These are phyloP conservation scores for Boletus barrowsii DNA, from an alignment of 768 basidiomycete species.

Conservation along the genomic window DNA sequence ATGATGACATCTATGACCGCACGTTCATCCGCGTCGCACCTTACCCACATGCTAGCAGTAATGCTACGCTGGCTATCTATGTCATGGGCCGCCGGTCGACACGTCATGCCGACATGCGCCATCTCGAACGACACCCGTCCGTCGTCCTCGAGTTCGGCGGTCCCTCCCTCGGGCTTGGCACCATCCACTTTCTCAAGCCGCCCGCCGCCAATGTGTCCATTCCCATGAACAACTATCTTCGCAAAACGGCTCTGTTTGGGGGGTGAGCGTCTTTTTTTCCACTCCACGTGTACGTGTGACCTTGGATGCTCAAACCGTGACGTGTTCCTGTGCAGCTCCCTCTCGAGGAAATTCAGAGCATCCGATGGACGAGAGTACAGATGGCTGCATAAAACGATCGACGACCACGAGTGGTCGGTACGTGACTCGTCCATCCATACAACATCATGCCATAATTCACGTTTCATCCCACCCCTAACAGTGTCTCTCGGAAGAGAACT, in stretches of 20 bases:
- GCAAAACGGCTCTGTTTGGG: conserved; percentile 61
- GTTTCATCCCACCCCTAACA: conserved; percentile 19
- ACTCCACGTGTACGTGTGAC: neutral
- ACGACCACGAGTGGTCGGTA: conserved; percentile 75
- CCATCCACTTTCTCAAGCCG: conserved; percentile 48
- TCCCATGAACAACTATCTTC: conserved; percentile 63
- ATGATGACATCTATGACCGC: conserved; percentile 77
- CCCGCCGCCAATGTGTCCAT: conserved; percentile 39
- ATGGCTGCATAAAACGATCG: conserved; percentile 56
- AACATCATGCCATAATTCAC: conserved; percentile 3
- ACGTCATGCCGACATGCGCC: conserved; percentile 52
- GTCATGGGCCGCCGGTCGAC: conserved; percentile 65
- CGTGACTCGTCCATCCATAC: conserved; percentile 28
- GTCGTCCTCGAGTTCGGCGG: conserved; percentile 57
- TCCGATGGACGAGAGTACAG: conserved; percentile 70
- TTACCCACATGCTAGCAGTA: conserved; percentile 36
- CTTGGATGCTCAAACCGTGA: neutral
- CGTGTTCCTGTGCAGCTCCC: conserved; percentile 42
- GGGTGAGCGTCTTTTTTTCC: conserved; percentile 42
- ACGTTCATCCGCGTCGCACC: conserved; percentile 63
- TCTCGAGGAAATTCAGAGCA: conserved; percentile 64
- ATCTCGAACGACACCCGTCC: conserved; percentile 50
- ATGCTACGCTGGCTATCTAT: conserved; percentile 53
- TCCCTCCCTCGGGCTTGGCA: conserved; percentile 56
- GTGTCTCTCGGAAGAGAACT: conserved; percentile 55